Evolutionary conservation across 495 filamentous ascomycete species (phyloP), one percentile per base, ranked within the genome.

Genomic region (Penicillium pulvis): DNA sequence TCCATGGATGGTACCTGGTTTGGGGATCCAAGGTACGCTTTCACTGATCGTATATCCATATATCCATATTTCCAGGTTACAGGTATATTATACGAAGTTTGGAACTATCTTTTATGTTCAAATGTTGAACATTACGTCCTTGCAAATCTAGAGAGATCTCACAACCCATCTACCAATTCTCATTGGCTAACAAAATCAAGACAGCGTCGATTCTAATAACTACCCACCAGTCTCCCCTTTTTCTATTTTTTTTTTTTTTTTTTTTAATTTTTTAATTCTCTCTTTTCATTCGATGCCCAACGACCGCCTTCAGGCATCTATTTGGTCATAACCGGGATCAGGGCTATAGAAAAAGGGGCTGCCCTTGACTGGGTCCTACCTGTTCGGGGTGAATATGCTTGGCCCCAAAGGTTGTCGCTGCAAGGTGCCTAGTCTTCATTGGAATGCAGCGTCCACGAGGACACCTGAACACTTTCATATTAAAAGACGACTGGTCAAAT

Each of bases 391-490:
- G 26, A 43, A 50, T 30, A 44, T 62, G 48, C 57, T 57, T 46
- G 53, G 51, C 6, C 46, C 50, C 45, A 47, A 57, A 36, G 56
- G 23, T 55, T 55, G 33, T 28, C 56, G 54, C 64, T 65, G 67
- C 67, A 70, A 70, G 67, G 67, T 46, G 57, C 33, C 59, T 63
- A 59, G 67, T 65, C 61, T 56, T 67, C 64, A 70, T 67, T 70
- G 67, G 55, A 70, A 70, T 68, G 35, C 19, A 23, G 51, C 19
- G 58, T 51, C 64, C 63, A 69, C 62, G 66, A 64, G 64, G 64
- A 62, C 56, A 57, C 41, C 23, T 50, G 56, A 26, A 14, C 48
- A 36, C 42, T 46, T 17, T 48, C 43, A 31, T 59, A 36, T 36
- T 12, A 16, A 20, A 23, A 46, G 17, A 45, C 31, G 54, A 65